Base-by-base conservation (phyloP, 352 stramenopile genomes). In the Pythium diclinum region DNA sequence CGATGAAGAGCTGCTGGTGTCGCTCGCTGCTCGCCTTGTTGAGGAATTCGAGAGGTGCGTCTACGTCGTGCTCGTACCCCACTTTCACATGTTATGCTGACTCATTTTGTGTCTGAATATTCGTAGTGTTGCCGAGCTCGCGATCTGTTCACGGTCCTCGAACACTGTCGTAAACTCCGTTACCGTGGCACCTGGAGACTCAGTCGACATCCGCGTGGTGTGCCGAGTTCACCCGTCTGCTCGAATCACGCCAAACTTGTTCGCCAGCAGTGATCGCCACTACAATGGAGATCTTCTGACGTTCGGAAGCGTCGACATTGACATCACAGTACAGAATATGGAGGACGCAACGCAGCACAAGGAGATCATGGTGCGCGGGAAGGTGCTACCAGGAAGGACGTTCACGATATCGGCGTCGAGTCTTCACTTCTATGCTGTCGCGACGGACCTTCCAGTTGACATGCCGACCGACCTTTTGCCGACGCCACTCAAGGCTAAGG, bases 141-240 rank as follows among this genome's bases (percentile, higher is more conserved):
- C 85, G 23, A 60, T 92, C 13, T 91, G 90, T 63, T 88, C 89
- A 32, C 78, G 88, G 57, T 92, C 88, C 28, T 87, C 88, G 8
- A 95, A 96, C 64, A 91, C 88, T 3, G 74, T 79, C 1, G 63
- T 96, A 23, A 92, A 61, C 59, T 74, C 71, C 11, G 61, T 94
- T 30, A 55, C 76, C 3, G 78, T 96, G 59, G 77, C 80, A 2
- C 86, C 88, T n/a, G 83, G 81, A 5, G 88, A 96, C 25, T 92
- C 81, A 3, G 72, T 93, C 17, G 88, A 96, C 62, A 85, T 96
- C 61, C 84, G 88, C 11, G 85, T 96, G 4, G 80, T 91, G 19
- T 93, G 88, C 51, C 76, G 86, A 42, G 77, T 95, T 0, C 73
- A 88, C 59, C 68, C 79, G 2, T 89, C 79, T 16, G 81, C 86